Evolutionary conservation across 1,139 yeast genomes (phyloP).

Genomic region (Candida frijolesensis): DNA sequence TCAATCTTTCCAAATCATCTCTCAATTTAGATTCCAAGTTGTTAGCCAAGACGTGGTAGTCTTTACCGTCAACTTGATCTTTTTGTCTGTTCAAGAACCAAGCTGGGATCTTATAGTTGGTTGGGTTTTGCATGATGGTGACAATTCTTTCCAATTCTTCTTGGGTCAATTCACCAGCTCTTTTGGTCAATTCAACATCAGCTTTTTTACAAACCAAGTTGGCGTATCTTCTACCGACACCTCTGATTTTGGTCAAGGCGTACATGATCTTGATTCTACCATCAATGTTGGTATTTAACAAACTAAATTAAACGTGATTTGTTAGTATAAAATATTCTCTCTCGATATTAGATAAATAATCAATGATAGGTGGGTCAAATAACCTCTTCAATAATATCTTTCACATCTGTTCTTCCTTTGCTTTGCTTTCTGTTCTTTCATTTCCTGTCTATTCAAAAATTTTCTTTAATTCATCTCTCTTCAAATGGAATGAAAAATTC

Average conservation of each 20-base stretch:
- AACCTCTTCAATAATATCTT: too few species aligned
- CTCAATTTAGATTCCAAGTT: slow-evolving; percentile 98
- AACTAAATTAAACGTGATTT: slow-evolving; percentile 54
- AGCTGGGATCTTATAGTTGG: slow-evolving; percentile 98
- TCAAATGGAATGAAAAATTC: too few species aligned
- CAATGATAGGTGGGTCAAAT: too few species aligned
- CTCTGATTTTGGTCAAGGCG: slow-evolving; percentile 99
- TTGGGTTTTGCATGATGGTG: slow-evolving; percentile 99
- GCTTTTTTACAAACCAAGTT: slow-evolving; percentile 99
- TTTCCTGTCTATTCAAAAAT: background rate
- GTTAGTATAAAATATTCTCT: background rate
- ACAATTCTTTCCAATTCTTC: slow-evolving; percentile 99
- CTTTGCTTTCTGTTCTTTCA: background rate
- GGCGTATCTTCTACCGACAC: slow-evolving; percentile 99
- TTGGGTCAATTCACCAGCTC: slow-evolving; percentile 99
- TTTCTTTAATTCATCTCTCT: too few species aligned
- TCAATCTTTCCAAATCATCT: slow-evolving; percentile 99
- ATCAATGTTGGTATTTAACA: slow-evolving; percentile 99
- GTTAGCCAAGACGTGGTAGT: slow-evolving; percentile 98
- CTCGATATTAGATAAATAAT: too few species aligned
- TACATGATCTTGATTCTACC: slow-evolving; percentile 99
- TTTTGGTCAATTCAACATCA: slow-evolving; percentile 95
- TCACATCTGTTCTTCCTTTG: background rate
- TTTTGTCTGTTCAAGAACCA: slow-evolving; percentile 99
- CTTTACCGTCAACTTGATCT: slow-evolving; percentile 98